phyloP scores from a whole-genome alignment of 805 yeast genomes.

The Blastobotrys terrestris region DNA sequence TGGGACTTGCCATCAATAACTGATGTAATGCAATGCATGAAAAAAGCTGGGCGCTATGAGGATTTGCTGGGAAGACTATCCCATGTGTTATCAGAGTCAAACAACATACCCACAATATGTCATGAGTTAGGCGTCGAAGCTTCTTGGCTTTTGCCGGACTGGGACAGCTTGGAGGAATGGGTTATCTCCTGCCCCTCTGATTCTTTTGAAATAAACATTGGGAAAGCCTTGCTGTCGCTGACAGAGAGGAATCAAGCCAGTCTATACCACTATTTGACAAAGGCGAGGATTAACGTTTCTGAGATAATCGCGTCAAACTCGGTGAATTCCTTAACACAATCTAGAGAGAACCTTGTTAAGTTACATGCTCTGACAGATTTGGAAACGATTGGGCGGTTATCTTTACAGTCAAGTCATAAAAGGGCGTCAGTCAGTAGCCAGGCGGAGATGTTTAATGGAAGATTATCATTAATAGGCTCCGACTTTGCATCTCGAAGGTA shows the following conservation, averaged over 20 bases:
- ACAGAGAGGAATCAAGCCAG: slow-evolving; percentile 29
- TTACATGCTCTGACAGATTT: slow-evolving; percentile 60
- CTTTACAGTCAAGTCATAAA: not conserved
- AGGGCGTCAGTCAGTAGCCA: slow-evolving; percentile 4
- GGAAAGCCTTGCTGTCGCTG: slow-evolving; percentile 52
- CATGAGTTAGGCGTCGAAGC: slow-evolving; percentile 67
- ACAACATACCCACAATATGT: slow-evolving; percentile 48
- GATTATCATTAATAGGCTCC: slow-evolving; percentile 36
- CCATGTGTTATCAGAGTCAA: slow-evolving; percentile 19
- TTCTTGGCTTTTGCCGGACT: slow-evolving; percentile 58
- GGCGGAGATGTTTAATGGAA: slow-evolving; percentile 16
- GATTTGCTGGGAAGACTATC: slow-evolving; percentile 51
- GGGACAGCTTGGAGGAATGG: slow-evolving; percentile 52
- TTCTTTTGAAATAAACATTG: slow-evolving; percentile 55
- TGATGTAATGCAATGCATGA: slow-evolving; percentile 61
- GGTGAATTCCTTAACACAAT: slow-evolving; percentile 46
- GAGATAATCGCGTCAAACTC: slow-evolving; percentile 45
- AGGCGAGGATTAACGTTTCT: slow-evolving; percentile 57
- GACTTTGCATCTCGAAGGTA: slow-evolving; percentile 57
- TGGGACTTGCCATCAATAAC: slow-evolving; percentile 22
- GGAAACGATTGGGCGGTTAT: slow-evolving; percentile 32
- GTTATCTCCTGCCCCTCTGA: slow-evolving; percentile 45
- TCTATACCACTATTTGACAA: slow-evolving; percentile 38
- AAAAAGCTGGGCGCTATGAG: slow-evolving; percentile 70
- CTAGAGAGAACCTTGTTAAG: slow-evolving; percentile 42